Base-by-base conservation (phyloP, 2,329 filamentous ascomycete species). In the Magnaporthales sp. region DNA sequence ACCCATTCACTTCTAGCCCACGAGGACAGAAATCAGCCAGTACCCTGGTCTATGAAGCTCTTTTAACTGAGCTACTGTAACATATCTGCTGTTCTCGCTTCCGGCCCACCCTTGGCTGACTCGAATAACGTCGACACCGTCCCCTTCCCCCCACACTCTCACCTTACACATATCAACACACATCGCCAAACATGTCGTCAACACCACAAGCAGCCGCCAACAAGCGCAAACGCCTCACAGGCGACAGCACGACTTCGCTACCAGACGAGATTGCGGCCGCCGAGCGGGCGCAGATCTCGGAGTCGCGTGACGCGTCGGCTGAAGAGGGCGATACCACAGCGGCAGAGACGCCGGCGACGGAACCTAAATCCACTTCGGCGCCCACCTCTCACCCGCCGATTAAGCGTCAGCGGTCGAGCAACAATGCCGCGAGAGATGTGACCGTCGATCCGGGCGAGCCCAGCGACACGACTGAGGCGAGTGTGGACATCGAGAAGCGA, bases 251-350 rank as follows among this genome's bases (percentile, higher is more conserved):
- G 15, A 85, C 84, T 65, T 80, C 81, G 67, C 68, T 64, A 22
- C 58, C 65, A 78, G 82, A 71, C 74, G 81, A 69, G 74, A 79
- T 69, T 70, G 71, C 68, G 67, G 74, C 69, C 67, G 67, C 71
- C 68, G 71, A 73, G 62, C 77, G 78, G 71, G 83, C 86, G 66
- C 86, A 89, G 76, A 84, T 90, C 75, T 83, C 90, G 46, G 92
- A 91, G 22, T 93, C 91, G 46, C 87, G 91, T 75, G 91, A 96
- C 80, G 91, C 91, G 68, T 94, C 91, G 19, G 91, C 84, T 70
- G 91, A 96, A 79, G 92, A 94, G 75, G 89, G 86, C 73, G 89
- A 90, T 73, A 91, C 91, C 71, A 89, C 89, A 19, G 86, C 90
- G 65, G 84, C 84, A 68, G 85, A 89, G 75, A 83, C 83, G 60